Conservation (phyloP, 2,329 filamentous ascomycete species). For the Periconia sp. region DNA sequence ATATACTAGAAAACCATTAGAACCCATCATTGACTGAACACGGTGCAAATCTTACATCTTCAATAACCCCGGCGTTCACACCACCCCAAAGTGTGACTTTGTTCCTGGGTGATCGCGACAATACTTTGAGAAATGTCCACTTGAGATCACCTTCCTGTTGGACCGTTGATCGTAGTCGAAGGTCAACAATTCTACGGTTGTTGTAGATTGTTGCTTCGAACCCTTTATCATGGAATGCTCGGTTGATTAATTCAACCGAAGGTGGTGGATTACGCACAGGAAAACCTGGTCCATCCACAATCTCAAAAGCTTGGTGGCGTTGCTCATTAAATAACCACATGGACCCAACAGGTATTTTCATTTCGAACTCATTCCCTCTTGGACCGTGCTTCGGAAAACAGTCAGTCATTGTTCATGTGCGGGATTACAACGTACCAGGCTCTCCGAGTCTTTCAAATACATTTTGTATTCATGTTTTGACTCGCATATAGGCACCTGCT, state of each 20-base stretch:
- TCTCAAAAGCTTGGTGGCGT: too few relatives aligned
- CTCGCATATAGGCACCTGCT: neutral
- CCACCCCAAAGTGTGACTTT: neutral
- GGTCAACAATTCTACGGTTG: neutral
- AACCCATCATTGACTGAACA: neutral
- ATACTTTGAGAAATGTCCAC: neutral
- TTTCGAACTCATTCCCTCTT: neutral
- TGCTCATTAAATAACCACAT: too few relatives aligned
- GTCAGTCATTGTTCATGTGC: neutral
- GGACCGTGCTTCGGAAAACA: neutral
- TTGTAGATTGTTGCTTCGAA: neutral
- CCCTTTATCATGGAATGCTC: too few relatives aligned
- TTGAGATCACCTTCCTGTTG: neutral
- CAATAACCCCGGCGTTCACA: neutral
- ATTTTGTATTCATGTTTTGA: neutral
- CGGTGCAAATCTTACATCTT: neutral
- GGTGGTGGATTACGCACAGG: too few relatives aligned
- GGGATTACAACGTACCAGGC: neutral
- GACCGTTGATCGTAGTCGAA: neutral
- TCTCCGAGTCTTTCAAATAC: neutral
- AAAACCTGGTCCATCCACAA: too few relatives aligned
- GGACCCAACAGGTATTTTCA: too few relatives aligned
- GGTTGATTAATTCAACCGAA: too few relatives aligned
- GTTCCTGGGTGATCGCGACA: neutral
- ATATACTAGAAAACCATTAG: neutral